These are phyloP conservation scores for Rhizopus delemar DNA, from an alignment of 371 early-diverging fungal species.

Conservation along the genomic window DNA sequence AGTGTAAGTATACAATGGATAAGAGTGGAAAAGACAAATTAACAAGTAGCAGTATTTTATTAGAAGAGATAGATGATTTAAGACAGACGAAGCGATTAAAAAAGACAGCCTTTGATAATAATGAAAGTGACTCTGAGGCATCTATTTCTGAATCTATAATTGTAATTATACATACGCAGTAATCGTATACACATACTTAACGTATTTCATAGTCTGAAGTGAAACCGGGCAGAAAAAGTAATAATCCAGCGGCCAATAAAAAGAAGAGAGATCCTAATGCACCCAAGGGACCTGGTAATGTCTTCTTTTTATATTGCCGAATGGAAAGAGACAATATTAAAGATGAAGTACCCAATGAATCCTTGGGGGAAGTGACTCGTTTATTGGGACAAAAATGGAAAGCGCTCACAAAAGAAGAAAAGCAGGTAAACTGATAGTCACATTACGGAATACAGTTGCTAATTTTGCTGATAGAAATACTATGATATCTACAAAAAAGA, in stretches of 20 bases:
- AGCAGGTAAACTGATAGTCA: conserved; percentile 25
- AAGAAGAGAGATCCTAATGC: conserved; percentile 60
- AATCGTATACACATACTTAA: too few relatives aligned
- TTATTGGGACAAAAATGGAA: conserved; percentile 51
- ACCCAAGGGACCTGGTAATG: conserved; percentile 60
- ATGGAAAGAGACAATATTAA: conserved; percentile 52
- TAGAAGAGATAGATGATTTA: conserved; percentile 24
- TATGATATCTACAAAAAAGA: conserved; percentile 25
- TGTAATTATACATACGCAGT: conserved; percentile 7
- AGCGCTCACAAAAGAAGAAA: conserved; percentile 36
- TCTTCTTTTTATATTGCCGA: conserved; percentile 59
- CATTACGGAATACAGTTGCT: conserved; percentile 2
- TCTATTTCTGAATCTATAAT: conserved; percentile 24
- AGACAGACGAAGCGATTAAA: conserved; percentile 7
- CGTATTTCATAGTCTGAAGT: conserved; percentile 11
- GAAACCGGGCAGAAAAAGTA: conserved; percentile 3
- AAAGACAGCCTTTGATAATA: conserved; percentile 4
- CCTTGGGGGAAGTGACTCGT: conserved; percentile 43
- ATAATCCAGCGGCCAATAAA: conserved; percentile 7
- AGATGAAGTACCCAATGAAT: conserved; percentile 50
- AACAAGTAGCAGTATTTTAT: conserved; percentile 15
- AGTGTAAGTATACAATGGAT: conserved; percentile 29
- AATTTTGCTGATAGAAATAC: conserved; percentile 8
- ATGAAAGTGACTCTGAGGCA: conserved; percentile 28
- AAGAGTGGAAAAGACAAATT: not conserved